Evolutionary conservation across 2,329 filamentous ascomycete genomes (phyloP).

Genomic region (Dothiorella sarmentorum): DNA sequence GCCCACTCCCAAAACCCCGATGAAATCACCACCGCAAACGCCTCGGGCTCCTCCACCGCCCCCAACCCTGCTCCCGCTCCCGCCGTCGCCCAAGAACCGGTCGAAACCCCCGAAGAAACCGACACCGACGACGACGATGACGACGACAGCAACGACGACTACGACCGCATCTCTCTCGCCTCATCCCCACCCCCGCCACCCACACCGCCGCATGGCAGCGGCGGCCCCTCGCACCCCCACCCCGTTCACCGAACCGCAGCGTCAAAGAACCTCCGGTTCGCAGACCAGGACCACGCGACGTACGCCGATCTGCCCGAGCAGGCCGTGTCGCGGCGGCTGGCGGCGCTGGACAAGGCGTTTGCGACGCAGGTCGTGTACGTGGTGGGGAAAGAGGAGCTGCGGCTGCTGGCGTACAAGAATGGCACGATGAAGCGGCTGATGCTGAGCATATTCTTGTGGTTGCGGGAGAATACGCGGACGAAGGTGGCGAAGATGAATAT

Average conservation of each 20-base stretch:
- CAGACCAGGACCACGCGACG: background rate
- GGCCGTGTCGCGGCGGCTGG: conserved; percentile 26
- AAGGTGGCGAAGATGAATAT: conserved; percentile 64
- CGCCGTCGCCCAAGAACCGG: background rate
- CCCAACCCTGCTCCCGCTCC: conserved; percentile 3
- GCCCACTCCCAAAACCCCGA: conserved; percentile 28
- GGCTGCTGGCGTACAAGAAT: conserved; percentile 20
- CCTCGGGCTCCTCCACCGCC: background rate
- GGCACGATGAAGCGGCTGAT: conserved; percentile 40
- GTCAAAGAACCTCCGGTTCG: conserved; percentile 4
- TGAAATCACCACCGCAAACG: conserved; percentile 41
- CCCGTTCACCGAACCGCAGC: background rate
- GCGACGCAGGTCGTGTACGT: conserved; percentile 51
- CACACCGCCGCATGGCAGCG: background rate
- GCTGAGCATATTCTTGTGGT: conserved; percentile 59
- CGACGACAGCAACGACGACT: conserved; percentile 25
- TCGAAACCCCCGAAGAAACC: background rate
- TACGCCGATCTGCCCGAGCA: conserved; percentile 15
- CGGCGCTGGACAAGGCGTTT: conserved; percentile 42
- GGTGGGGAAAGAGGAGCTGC: conserved; percentile 61
- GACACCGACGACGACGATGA: background rate
- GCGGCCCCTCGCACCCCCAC: background rate
- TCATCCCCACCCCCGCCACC: background rate
- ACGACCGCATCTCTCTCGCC: conserved; percentile 8
- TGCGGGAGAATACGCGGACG: conserved; percentile 62